Evolutionary conservation across 371 early-diverging fungal genomes (phyloP).

Genomic region (Entomophthora muscae): DNA sequence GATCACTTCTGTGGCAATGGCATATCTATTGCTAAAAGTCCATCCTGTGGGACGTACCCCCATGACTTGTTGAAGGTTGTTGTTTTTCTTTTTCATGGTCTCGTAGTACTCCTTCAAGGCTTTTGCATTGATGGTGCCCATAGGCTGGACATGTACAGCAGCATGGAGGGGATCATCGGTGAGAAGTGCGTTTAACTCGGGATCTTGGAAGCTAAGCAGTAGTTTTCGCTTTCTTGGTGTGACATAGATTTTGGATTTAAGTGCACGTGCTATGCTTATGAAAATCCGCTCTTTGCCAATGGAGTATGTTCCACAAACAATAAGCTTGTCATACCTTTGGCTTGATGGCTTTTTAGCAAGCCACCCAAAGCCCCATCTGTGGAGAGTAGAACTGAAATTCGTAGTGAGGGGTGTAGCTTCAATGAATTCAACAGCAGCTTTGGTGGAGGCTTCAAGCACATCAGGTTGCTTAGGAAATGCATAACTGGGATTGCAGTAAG

Average conservation of each 20-base stretch:
- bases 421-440: conserved; percentile 13
- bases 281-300: conserved; percentile 90
- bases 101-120: neutral
- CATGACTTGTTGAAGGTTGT: conserved; percentile 28
- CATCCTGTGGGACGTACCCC: conserved; percentile 79
- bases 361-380: neutral
- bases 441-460: conserved; percentile 37
- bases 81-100: conserved; percentile 18
- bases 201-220: conserved; percentile 41
- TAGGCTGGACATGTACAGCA: conserved; percentile 60
- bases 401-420: neutral
- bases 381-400: neutral
- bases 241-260: conserved; percentile 53
- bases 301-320: conserved; percentile 77
- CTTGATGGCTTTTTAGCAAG: neutral
- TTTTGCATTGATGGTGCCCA: conserved; percentile 28
- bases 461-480: conserved; percentile 65
- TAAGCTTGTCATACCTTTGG: conserved; percentile 17
- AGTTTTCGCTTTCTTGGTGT: conserved; percentile 38
- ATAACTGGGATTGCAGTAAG: conserved; percentile 63
- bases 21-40: conserved; percentile 26
- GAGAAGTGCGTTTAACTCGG: conserved; percentile 34
- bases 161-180: conserved; percentile 45
- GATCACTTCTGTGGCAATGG: conserved; percentile 3
- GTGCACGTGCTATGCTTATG: conserved; percentile 46